A percentile compares a stretch with the other conserved stretches of the same genome.
phyloP scores from a whole-genome alignment of 495 filamentous ascomycete species.

The Arthonia radiata region DNA sequence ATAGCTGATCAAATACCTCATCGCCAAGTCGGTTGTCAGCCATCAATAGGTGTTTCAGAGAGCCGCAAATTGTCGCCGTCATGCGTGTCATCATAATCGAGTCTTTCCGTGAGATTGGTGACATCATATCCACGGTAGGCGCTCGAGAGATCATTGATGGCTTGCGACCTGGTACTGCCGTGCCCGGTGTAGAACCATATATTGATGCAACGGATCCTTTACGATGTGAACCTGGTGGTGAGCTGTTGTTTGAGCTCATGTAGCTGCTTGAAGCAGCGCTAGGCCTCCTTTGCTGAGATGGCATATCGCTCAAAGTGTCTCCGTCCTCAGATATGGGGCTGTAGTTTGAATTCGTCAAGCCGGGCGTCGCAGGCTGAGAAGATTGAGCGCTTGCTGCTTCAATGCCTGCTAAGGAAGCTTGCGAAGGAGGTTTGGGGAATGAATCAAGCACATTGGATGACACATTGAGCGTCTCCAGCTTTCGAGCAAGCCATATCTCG shows the following conservation, averaged over 20 bases:
- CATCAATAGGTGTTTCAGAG: constrained; percentile 58
- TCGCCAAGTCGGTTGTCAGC: constrained; percentile 88
- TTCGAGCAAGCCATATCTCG: constrained; percentile 79
- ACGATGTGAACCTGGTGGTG: constrained; percentile 37
- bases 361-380: not conserved
- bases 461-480: constrained; percentile 75
- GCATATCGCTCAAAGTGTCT: too few relatives aligned
- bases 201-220: constrained; percentile 65
- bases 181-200: too few relatives aligned
- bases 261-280: constrained; percentile 62
- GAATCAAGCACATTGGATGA: constrained; percentile 76
- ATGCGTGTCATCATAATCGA: constrained; percentile 48
- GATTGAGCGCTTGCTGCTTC: not conserved
- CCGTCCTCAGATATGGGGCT: too few relatives aligned
- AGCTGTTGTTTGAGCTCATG: constrained; percentile 46
- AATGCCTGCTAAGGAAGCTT: constrained; percentile 27
- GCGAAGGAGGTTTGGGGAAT: constrained; percentile 63
- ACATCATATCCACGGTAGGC: constrained; percentile 31
- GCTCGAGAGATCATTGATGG: constrained; percentile 53
- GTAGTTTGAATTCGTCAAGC: too few relatives aligned
- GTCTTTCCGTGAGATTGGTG: constrained; percentile 54
- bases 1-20: constrained; percentile 79
- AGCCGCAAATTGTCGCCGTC: constrained; percentile 61
- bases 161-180: constrained; percentile 47
- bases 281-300: constrained; percentile 53